Conservation (phyloP, 2,329 filamentous ascomycete genomes). For the Fonsecaea pedrosoi region DNA sequence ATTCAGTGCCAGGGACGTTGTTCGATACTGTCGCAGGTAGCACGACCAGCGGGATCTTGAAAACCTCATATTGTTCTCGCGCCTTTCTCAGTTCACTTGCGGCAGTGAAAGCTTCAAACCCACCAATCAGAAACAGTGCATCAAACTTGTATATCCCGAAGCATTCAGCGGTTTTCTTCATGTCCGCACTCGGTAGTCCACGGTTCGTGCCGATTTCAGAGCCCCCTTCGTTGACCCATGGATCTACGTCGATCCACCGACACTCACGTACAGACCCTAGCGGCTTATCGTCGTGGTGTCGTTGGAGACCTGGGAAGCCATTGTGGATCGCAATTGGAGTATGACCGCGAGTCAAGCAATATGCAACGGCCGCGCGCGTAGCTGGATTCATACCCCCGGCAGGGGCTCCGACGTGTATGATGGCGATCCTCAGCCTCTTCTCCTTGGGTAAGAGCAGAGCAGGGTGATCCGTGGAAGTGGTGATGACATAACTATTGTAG, state of each 20-base stretch:
- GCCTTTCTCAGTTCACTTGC: slow-evolving; percentile 85
- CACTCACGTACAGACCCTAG: slow-evolving; percentile 83
- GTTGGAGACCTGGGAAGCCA: slow-evolving; percentile 89
- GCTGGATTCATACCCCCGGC: slow-evolving; percentile 98
- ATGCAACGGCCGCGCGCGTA: slow-evolving; percentile 88
- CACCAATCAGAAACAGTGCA: slow-evolving; percentile 87
- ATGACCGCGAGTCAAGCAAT: slow-evolving; percentile 91
- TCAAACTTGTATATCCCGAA: slow-evolving; percentile 89
- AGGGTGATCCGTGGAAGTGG: slow-evolving; percentile 79
- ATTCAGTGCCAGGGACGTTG: slow-evolving; percentile 97
- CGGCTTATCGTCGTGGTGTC: slow-evolving; percentile 85
- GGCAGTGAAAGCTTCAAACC: slow-evolving; percentile 95
- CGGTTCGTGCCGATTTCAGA: slow-evolving; percentile 98
- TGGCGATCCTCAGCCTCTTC: slow-evolving; percentile 90
- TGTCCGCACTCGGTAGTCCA: slow-evolving; percentile 85
- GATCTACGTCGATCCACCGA: slow-evolving; percentile 90
- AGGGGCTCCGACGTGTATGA: slow-evolving; percentile 95
- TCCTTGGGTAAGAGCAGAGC: slow-evolving; percentile 70
- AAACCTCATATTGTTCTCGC: slow-evolving; percentile 76
- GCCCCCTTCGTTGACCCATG: slow-evolving; percentile 94
- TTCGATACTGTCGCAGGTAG: slow-evolving; percentile 98
- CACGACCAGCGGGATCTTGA: slow-evolving; percentile 90
- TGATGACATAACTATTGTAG: slow-evolving; percentile 88
- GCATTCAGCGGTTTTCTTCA: slow-evolving; percentile 79
- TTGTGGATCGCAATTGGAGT: slow-evolving; percentile 93